A percentile compares a stretch with the other conserved stretches of the same genome.
phyloP scores from a whole-genome alignment of 192 early-diverging fungal species.

The Jimgerdemannia flammicorona region DNA sequence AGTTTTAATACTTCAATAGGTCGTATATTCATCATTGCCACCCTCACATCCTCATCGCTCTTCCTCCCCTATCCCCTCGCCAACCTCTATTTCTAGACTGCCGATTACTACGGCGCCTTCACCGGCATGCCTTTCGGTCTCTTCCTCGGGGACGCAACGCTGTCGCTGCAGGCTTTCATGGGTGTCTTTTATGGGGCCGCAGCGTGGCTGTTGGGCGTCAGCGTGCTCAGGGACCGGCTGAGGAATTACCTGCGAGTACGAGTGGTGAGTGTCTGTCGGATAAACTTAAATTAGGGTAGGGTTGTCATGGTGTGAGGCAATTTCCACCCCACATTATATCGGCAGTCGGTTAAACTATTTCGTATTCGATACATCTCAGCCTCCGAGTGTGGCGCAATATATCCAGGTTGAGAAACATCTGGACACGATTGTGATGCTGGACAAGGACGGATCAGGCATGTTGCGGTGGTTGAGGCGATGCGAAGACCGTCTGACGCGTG shows the following conservation, averaged over 20 bases:
- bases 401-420: constrained; percentile 44
- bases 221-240: constrained; percentile 7
- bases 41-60: no score
- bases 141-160: background rate
- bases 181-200: background rate
- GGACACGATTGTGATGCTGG: constrained; percentile 30
- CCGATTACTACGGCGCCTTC: constrained; percentile 50
- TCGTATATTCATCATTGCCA: no score
- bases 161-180: background rate
- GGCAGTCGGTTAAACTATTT: no score
- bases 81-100: constrained; percentile 39
- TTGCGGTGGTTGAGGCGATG: constrained; percentile 14
- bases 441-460: constrained; percentile 21
- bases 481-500: no score
- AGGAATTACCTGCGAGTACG: constrained; percentile 53
- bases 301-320: no score
- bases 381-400: constrained; percentile 25
- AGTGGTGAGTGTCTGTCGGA: background rate
- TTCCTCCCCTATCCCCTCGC: constrained; percentile 25
- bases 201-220: background rate
- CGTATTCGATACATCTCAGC: background rate
- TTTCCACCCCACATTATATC: no score
- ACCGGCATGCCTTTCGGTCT: background rate
- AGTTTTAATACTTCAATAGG: no score
- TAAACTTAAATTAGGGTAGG: no score